phyloP scores from a whole-genome alignment of 176 grass and related monocot species.

The Luzula sylvatica region DNA sequence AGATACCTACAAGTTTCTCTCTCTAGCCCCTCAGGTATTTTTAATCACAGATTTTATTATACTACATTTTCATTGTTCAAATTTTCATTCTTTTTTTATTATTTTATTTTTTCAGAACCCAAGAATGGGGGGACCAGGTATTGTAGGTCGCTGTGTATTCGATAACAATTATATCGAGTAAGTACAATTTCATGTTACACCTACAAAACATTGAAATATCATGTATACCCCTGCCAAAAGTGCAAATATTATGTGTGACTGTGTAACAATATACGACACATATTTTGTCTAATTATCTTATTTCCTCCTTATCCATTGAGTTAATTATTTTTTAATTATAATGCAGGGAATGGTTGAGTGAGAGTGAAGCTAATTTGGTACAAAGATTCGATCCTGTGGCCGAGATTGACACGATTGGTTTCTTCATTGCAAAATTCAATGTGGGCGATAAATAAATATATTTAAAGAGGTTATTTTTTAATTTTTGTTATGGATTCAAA shows the following conservation, averaged over 20 bases:
- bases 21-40: constrained; percentile 53
- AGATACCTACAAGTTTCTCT: constrained; percentile 72
- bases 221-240: too few species aligned
- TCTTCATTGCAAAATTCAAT: constrained; percentile 85
- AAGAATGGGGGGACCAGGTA: constrained; percentile 82
- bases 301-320: background rate
- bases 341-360: constrained; percentile 69
- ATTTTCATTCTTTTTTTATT: background rate
- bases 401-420: constrained; percentile 79
- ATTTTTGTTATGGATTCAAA: too few species aligned
- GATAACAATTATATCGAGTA: constrained; percentile 61
- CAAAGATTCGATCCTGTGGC: constrained; percentile 93
- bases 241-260: too few species aligned
- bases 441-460: constrained; percentile 34
- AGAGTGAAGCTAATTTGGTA: constrained; percentile 69
- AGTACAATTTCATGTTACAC: constrained; percentile 28
- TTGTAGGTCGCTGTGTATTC: constrained; percentile 45
- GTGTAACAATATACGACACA: too few species aligned
- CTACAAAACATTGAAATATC: too few species aligned
- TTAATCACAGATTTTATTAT: too few species aligned
- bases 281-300: background rate
- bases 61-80: too few species aligned
- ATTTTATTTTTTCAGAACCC: constrained; percentile 46
- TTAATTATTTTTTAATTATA: background rate
- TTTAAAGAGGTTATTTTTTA: too few species aligned